phyloP scores from a whole-genome alignment of 2,329 filamentous ascomycete genomes.

The Byssothecium circinans region DNA sequence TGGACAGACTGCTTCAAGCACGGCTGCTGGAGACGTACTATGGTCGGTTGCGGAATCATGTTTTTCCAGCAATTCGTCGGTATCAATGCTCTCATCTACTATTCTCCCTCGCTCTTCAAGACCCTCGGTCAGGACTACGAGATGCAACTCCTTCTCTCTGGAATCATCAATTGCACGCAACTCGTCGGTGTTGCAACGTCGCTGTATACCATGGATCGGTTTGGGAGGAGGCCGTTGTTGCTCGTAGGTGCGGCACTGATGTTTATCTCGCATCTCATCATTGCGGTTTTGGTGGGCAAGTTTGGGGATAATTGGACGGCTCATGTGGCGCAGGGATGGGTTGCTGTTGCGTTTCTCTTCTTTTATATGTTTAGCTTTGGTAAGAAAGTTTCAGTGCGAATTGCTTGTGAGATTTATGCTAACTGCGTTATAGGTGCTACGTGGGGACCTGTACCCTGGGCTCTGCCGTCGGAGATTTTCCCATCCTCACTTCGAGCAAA shows the following conservation, averaged over 20 bases:
- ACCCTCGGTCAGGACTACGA: slow-evolving; percentile 60
- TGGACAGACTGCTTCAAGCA: slow-evolving; percentile 54
- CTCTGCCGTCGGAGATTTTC: slow-evolving; percentile 62
- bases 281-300: slow-evolving; percentile 58
- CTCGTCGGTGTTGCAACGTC: slow-evolving; percentile 45
- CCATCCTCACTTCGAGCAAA: slow-evolving; percentile 63
- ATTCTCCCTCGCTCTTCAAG: slow-evolving; percentile 62
- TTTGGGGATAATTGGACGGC: slow-evolving; percentile 55
- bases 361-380: slow-evolving; percentile 67
- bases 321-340: slow-evolving; percentile 58
- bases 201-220: slow-evolving; percentile 49
- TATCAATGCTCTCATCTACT: slow-evolving; percentile 59
- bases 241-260: slow-evolving; percentile 51
- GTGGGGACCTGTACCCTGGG: slow-evolving; percentile 59
- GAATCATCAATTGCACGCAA: slow-evolving; percentile 61
- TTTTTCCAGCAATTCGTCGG: slow-evolving; percentile 51
- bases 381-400: no score
- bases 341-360: slow-evolving; percentile 60
- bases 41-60: slow-evolving; percentile 45
- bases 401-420: no score
- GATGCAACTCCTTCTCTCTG: slow-evolving; percentile 62
- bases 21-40: slow-evolving; percentile 48
- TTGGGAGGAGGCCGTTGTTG: slow-evolving; percentile 46
- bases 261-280: slow-evolving; percentile 56
- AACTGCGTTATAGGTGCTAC: no score